phyloP scores from a whole-genome alignment of 305 asterid genomes.

The Fraxinus floribunda region DNA sequence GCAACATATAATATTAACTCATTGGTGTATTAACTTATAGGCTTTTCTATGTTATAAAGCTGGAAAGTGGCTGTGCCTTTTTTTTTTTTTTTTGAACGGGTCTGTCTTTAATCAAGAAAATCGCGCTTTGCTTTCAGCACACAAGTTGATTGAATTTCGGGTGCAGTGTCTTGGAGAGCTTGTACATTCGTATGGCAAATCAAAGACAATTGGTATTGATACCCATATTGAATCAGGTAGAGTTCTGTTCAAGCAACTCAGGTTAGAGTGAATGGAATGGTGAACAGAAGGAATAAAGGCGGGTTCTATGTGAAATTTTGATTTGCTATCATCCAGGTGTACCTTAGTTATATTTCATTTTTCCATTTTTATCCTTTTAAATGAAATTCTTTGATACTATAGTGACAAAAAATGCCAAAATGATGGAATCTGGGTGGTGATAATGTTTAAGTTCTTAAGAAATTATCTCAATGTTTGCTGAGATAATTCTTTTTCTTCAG shows the following conservation, averaged over 20 bases:
- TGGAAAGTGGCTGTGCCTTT: neutral
- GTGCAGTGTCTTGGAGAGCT: neutral
- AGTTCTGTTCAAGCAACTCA: neutral
- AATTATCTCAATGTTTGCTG: neutral
- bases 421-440: neutral
- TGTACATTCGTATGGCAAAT: neutral
- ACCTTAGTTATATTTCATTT: neutral
- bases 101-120: no score
- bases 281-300: neutral
- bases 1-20: neutral
- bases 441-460: conserved; percentile 1
- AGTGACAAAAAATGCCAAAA: neutral
- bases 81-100: neutral
- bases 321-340: neutral
- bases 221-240: neutral
- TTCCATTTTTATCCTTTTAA: neutral
- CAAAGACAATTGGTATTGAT: neutral
- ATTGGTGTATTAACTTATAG: neutral
- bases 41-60: neutral
- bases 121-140: neutral
- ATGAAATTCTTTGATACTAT: neutral
- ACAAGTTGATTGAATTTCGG: neutral
- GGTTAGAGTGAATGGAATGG: neutral
- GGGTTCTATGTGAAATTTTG: neutral
- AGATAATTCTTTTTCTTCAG: neutral